Conservation (phyloP, 2,329 filamentous ascomycete species). For the Talaromyces sp. region DNA sequence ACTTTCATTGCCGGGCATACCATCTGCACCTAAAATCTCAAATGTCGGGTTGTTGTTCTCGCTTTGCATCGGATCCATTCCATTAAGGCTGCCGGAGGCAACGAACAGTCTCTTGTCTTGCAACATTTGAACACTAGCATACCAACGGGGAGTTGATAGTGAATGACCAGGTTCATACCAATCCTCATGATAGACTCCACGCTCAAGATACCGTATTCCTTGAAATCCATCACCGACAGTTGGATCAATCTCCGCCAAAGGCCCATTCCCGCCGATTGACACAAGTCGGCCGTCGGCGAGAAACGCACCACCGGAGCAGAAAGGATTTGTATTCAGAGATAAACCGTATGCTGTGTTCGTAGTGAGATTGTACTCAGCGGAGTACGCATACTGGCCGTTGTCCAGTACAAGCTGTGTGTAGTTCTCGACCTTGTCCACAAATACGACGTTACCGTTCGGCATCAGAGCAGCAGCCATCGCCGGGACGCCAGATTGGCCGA, state of each 20-base stretch:
- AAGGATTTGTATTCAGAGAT: slow-evolving; percentile 57
- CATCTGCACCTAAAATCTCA: slow-evolving; percentile 54
- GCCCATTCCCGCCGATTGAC: slow-evolving; percentile 58
- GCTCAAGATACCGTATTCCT: slow-evolving; percentile 54
- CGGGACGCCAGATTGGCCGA: slow-evolving; percentile 59
- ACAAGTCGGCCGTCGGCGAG: slow-evolving; percentile 55
- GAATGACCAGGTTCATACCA: slow-evolving; percentile 58
- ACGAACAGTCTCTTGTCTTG: slow-evolving; percentile 58
- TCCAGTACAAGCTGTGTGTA: slow-evolving; percentile 56
- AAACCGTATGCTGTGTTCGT: slow-evolving; percentile 49
- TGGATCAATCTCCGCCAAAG: slow-evolving; percentile 54
- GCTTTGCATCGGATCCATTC: slow-evolving; percentile 51
- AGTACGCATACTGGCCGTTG: slow-evolving; percentile 58
- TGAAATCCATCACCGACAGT: slow-evolving; percentile 59
- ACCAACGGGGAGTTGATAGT: slow-evolving; percentile 57
- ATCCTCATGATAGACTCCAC: slow-evolving; percentile 40
- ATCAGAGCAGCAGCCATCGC: slow-evolving; percentile 61
- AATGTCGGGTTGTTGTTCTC: slow-evolving; percentile 64
- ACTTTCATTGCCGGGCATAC: slow-evolving; percentile 47
- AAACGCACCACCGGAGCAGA: slow-evolving; percentile 60
- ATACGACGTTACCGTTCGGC: slow-evolving; percentile 58
- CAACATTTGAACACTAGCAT: slow-evolving; percentile 59
- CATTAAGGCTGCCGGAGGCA: slow-evolving; percentile 59
- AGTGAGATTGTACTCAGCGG: slow-evolving; percentile 56
- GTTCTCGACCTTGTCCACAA: slow-evolving; percentile 63